Evolutionary conservation across 345 rosid species (phyloP), one percentile per base, ranked within the genome.

Genomic region (Turritis glabra): DNA sequence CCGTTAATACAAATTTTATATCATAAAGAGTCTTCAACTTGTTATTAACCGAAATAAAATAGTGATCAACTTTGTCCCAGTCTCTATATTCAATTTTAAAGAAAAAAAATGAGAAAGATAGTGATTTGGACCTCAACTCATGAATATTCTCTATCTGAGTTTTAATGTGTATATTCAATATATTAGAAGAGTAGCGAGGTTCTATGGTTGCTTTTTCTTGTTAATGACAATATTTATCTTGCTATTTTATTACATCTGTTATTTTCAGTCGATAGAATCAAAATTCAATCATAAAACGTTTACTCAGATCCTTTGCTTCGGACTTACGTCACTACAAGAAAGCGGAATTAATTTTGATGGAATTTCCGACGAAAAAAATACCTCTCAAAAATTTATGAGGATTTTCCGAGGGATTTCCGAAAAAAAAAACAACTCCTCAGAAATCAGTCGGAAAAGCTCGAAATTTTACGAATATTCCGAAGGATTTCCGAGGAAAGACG

Each of bases 121-220:
- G 38, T 67, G 68, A 75, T 67, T 58, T 67, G 44, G 73, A 67
- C 15, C 33, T 33, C 66, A 21, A 65, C 50, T 47, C 60, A 66
- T 67, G 55, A 58, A 56, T 57, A 32, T 63, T 53, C 38, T 26
- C 21, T 8, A 21, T 26, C 21, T 8, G 13, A 35, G n/a, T 17
- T 17, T 13, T 1, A 1, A 5, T 30, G 8, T 21, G 15, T 32
- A 11, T 44, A 32, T 30, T 33, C 74, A 69, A 17, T 58, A 35
- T 25, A 30, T 57, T 13, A 41, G 22, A 18, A 29, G 35, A 30
- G 33, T 44, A 57, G 1, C 40, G 32, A 32, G 56, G n/a, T 70
- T 48, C 29, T n/a, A 35, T 48, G 0, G 40, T 40, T 51, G 69
- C 7, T 71, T 59, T 59, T 59, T 14, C 1, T 48, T 33, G 30